These are phyloP conservation scores for Aspergillus cristatus DNA, from an alignment of 495 filamentous ascomycete species.

Conservation along the genomic window DNA sequence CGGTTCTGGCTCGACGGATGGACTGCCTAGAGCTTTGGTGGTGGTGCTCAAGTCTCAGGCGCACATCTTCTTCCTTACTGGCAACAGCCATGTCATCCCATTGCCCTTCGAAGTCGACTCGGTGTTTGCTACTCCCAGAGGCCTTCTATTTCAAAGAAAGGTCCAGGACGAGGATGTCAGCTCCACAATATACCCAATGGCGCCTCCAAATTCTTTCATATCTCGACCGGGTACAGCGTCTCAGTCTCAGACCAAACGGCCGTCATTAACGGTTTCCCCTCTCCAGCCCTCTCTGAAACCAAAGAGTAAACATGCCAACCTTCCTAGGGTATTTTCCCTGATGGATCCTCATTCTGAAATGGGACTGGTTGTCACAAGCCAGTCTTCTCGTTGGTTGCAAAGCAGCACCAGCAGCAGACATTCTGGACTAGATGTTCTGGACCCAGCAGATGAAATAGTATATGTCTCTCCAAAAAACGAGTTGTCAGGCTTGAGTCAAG, in stretches of 20 bases:
- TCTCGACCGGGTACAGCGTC: conserved; percentile 42
- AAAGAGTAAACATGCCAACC: conserved; percentile 40
- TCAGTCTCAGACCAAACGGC: conserved; percentile 30
- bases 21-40: conserved; percentile 60
- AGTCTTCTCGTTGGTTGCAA: conserved; percentile 25
- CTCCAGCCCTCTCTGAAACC: conserved; percentile 17
- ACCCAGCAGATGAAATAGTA: conserved; percentile 66
- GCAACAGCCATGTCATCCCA: conserved; percentile 81
- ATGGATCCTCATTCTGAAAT: conserved; percentile 83
- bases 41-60: conserved; percentile 89
- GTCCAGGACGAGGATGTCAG: conserved; percentile 24
- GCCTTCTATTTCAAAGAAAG: conserved; percentile 78
- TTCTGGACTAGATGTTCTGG: conserved; percentile 43
- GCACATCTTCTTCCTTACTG: conserved; percentile 85
- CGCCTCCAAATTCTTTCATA: conserved; percentile 75
- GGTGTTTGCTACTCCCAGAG: conserved; percentile 71
- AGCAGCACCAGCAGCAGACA: conserved; percentile 20
- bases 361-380: conserved; percentile 64
- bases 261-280: conserved; percentile 23
- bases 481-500: conserved; percentile 19
- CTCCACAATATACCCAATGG: conserved; percentile 20
- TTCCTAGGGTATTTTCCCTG: conserved; percentile 75
- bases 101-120: conserved; percentile 90
- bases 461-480: conserved; percentile 60
- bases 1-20: conserved; percentile 9